Conservation (phyloP, 1,284 basidiomycete species). For the Mycena citricolor region DNA sequence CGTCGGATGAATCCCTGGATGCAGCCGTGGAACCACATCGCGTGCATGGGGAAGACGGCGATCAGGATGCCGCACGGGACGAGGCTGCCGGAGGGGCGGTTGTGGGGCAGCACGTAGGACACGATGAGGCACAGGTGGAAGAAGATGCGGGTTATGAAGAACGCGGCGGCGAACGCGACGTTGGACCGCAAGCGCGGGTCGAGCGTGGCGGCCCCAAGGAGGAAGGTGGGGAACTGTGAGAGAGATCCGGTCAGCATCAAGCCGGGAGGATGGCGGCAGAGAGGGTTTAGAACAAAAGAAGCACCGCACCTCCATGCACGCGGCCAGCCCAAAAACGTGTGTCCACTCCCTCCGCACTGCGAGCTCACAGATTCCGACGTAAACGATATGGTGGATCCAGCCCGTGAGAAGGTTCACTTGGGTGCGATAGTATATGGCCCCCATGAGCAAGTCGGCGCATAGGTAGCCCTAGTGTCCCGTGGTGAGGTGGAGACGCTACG, state of each 20-base stretch:
- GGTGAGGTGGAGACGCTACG: constrained; percentile 31
- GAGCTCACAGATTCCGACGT: constrained; percentile 49
- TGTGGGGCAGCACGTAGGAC: constrained; percentile 36
- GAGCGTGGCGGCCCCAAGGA: constrained; percentile 51
- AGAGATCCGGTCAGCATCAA: constrained; percentile 14
- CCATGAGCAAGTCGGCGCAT: constrained; percentile 30
- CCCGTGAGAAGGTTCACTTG: constrained; percentile 54
- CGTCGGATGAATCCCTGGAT: constrained; percentile 49
- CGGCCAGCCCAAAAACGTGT: constrained; percentile 48
- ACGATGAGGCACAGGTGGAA: constrained; percentile 45
- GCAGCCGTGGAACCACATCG: constrained; percentile 54
- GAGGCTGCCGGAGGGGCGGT: constrained; percentile 25
- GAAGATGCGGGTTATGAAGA: constrained; percentile 55
- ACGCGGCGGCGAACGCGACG: constrained; percentile 48
- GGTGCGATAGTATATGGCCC: constrained; percentile 39
- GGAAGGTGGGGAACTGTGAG: constrained; percentile 53
- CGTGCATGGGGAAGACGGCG: constrained; percentile 50
- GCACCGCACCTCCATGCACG: constrained; percentile 54
- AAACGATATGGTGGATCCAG: constrained; percentile 60
- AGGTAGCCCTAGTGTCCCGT: constrained; percentile 25
- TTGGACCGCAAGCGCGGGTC: constrained; percentile 48
- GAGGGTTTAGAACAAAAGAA: constrained; percentile 21
- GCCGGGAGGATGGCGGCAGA: constrained; percentile 5
- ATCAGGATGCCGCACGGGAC: constrained; percentile 40
- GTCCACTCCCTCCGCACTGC: constrained; percentile 39